Percentiles rank a stretch among this genome's conserved stretches.
phyloP scores from a whole-genome alignment of 2,329 filamentous ascomycete genomes.

The Neonectria sp. region DNA sequence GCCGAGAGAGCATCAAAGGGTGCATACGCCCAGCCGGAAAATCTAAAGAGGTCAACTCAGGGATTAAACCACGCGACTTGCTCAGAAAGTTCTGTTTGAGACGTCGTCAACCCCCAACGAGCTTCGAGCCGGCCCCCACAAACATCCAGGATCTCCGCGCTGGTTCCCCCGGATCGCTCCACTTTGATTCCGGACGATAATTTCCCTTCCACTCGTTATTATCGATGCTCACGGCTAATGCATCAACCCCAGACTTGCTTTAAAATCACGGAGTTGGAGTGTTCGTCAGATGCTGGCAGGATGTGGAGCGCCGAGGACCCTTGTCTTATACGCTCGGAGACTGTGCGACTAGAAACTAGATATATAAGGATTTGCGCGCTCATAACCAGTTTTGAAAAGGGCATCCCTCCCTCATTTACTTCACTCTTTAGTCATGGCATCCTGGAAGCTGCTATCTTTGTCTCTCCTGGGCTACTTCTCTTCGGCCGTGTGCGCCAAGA shows the following conservation, averaged over 20 bases:
- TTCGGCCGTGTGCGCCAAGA: conserved; percentile 19
- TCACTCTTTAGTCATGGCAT: conserved; percentile 14
- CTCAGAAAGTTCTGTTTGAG: not conserved
- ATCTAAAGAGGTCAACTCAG: not conserved
- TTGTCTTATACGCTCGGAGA: not conserved
- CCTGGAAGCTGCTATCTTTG: conserved; percentile 18
- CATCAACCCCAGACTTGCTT: conserved; percentile 10
- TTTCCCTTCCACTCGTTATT: conserved; percentile 18
- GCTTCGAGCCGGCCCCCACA: not conserved
- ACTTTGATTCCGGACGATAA: conserved; percentile 20
- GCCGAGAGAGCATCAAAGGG: not conserved
- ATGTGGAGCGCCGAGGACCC: not conserved
- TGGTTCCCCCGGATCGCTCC: conserved; percentile 23
- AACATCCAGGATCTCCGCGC: conserved; percentile 6
- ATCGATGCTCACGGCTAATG: not conserved
- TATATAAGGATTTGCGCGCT: conserved; percentile 13
- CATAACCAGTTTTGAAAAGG: not conserved
- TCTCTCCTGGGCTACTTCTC: conserved; percentile 21
- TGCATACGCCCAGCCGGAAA: not conserved
- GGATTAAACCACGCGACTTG: conserved; percentile 12
- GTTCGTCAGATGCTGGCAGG: not conserved
- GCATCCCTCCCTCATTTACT: not conserved
- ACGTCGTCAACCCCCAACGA: conserved; percentile 1
- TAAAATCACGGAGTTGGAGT: not conserved
- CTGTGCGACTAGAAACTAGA: not conserved